These are phyloP conservation scores for Metarhizium humberi DNA, from an alignment of 2,329 filamentous ascomycete species.

Conservation along the genomic window DNA sequence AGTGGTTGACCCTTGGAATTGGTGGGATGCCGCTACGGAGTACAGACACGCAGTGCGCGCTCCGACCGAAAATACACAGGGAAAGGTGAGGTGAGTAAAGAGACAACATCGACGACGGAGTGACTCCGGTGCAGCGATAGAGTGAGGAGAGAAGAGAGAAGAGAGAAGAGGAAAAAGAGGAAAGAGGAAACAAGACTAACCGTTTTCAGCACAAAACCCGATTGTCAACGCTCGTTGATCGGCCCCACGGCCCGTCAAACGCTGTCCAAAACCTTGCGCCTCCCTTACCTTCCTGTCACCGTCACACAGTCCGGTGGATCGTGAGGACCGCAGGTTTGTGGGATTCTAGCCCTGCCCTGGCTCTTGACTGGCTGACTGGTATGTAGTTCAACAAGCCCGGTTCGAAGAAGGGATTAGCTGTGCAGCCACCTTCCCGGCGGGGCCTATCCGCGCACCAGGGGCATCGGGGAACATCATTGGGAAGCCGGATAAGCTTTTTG, in stretches of 20 bases:
- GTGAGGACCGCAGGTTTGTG: too few relatives aligned
- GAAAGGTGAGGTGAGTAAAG: not conserved
- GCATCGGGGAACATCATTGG: not conserved
- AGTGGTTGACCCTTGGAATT: not conserved
- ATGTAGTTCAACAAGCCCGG: too few relatives aligned
- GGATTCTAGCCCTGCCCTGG: too few relatives aligned
- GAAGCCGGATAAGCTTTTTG: not conserved
- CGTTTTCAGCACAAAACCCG: not conserved
- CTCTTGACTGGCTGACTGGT: too few relatives aligned
- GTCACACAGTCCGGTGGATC: too few relatives aligned
- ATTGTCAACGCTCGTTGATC: too few relatives aligned
- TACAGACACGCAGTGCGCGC: not conserved
- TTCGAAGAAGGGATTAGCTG: not conserved
- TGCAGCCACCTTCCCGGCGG: not conserved
- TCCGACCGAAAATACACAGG: not conserved
- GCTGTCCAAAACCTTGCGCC: too few relatives aligned
- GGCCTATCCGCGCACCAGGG: not conserved
- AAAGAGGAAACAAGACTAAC: slow-evolving; percentile 15
- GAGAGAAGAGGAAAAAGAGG: not conserved
- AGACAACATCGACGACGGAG: not conserved
- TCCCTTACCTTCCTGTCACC: too few relatives aligned
- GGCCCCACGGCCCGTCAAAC: too few relatives aligned
- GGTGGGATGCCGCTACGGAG: not conserved
- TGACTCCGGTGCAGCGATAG: not conserved
- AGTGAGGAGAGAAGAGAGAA: not conserved